These are phyloP conservation scores for Mortierella alpina DNA, from an alignment of 192 early-diverging fungal species.

Conservation along the genomic window DNA sequence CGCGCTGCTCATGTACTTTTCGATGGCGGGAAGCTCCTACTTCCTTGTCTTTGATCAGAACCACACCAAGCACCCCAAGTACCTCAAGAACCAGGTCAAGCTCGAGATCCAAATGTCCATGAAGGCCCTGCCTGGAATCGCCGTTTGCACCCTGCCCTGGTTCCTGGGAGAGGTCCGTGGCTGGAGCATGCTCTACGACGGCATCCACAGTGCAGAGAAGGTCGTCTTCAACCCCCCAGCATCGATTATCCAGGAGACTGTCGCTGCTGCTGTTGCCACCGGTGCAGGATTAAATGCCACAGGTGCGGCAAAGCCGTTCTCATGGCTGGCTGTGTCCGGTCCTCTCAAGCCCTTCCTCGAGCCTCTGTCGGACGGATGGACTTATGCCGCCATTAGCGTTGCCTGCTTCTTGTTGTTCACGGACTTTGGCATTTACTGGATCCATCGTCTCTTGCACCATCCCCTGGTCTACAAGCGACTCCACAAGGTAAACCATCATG, in stretches of 20 bases:
- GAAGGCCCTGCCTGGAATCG: conserved; percentile 83
- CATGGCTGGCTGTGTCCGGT: conserved; percentile 26
- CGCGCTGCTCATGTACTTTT: conserved; percentile 85
- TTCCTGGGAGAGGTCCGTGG: conserved; percentile 91
- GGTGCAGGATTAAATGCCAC: conserved; percentile 22
- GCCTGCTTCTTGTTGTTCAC: conserved; percentile 89
- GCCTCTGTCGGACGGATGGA: conserved; percentile 67
- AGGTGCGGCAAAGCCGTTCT: conserved; percentile 15
- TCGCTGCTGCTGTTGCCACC: conserved; percentile 34
- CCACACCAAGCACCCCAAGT: conserved; percentile 94
- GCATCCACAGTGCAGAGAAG: conserved; percentile 58
- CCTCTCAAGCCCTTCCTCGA: conserved; percentile 29
- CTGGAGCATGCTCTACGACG: conserved; percentile 82
- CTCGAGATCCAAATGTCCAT: conserved; percentile 87
- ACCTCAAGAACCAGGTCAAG: conserved; percentile 88
- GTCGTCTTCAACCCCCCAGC: conserved; percentile 29
- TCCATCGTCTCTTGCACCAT: conserved; percentile 93
- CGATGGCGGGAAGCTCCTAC: conserved; percentile 82
- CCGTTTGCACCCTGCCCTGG: conserved; percentile 89
- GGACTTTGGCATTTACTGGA: conserved; percentile 96
- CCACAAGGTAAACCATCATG: conserved; percentile 73
- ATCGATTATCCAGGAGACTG: conserved; percentile 29
- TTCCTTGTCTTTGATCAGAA: conserved; percentile 88
- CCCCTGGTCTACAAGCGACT: conserved; percentile 89
- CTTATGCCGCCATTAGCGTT: conserved; percentile 76